These are phyloP conservation scores for Trapa bicornis DNA, from an alignment of 345 rosid species.

Conservation along the genomic window DNA sequence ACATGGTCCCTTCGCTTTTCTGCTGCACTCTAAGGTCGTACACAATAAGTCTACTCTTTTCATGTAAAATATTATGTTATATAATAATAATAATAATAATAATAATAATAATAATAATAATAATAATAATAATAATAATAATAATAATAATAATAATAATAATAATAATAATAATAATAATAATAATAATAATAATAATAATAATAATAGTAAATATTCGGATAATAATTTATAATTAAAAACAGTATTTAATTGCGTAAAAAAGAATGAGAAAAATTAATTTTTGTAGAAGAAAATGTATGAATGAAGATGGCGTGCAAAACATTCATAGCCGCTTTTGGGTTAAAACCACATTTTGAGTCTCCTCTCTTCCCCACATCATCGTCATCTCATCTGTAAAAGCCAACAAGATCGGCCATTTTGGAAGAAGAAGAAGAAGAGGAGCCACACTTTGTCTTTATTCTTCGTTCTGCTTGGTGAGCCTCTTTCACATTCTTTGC, in stretches of 20 bases:
- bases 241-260: neutral
- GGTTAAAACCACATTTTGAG: neutral
- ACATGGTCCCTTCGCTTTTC: too few relatives aligned
- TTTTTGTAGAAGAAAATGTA: neutral
- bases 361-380: neutral
- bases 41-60: too few relatives aligned
- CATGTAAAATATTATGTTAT: too few relatives aligned
- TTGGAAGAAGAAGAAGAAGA: slow-evolving; percentile 1
- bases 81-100: too few relatives aligned
- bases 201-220: too few relatives aligned
- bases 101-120: too few relatives aligned
- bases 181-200: too few relatives aligned
- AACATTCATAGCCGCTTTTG: slow-evolving; percentile 15
- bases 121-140: too few relatives aligned
- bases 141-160: too few relatives aligned
- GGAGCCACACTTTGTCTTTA: slow-evolving; percentile 3
- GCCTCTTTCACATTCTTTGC: slow-evolving; percentile 3
- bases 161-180: too few relatives aligned
- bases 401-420: slow-evolving; percentile 1
- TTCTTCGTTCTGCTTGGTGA: slow-evolving; percentile 10
- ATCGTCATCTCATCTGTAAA: slow-evolving; percentile 1
- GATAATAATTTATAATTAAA: too few relatives aligned
- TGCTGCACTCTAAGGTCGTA: too few relatives aligned
- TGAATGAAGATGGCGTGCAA: slow-evolving; percentile 9
- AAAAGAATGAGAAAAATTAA: neutral